Base-by-base conservation (phyloP, 2,329 filamentous ascomycete species). In the Aspergillus latus region DNA sequence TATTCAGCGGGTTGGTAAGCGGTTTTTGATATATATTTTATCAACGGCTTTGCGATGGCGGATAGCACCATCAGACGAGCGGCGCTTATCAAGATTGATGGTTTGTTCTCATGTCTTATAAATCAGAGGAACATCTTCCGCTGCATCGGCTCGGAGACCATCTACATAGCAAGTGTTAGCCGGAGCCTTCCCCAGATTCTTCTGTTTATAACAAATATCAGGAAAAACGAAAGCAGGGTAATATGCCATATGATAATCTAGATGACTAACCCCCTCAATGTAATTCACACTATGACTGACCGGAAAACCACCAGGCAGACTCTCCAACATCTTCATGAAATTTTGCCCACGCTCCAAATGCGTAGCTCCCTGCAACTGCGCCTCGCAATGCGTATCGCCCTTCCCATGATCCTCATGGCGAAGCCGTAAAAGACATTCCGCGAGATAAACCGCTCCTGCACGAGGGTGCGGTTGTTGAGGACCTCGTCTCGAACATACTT, bases 171-270 rank as follows among this genome's bases (percentile, higher is more conserved):
- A 10, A 15, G 1, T 9, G 13, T 26, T 26, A 30, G 8, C n/a
- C 28, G 32, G 10, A 7, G 5, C 2, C n/a, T 8, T 8, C 40
- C 6, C 26, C 26, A 28, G 5, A 28, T 1, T 28, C 26, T 28
- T 5, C 26, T 28, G 26, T 5, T 28, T 28, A 1, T 28, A 5
- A 28, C 21, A 21, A 21, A 21, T 21, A 21, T 21, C 21, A 21
- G 21, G 21, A 21, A 21, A 21, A 21, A 21, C 21, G 21, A 21
- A 21, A 21, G 21, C 21, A 21, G 21, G 21, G 21, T 21, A 21
- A 50, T 26, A 30, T 32, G 42, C 48, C 48, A 50, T 50, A 6
- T 32, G 10, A 32, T 50, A 50, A 40, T 50, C 37, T 26, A 40
- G 4, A 50, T 50, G 48, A n/a, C 16, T 15, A 5, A 50, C n/a